Evolutionary conservation across 129 eudicot species (phyloP).

Genomic region (Flaveria linearis): DNA sequence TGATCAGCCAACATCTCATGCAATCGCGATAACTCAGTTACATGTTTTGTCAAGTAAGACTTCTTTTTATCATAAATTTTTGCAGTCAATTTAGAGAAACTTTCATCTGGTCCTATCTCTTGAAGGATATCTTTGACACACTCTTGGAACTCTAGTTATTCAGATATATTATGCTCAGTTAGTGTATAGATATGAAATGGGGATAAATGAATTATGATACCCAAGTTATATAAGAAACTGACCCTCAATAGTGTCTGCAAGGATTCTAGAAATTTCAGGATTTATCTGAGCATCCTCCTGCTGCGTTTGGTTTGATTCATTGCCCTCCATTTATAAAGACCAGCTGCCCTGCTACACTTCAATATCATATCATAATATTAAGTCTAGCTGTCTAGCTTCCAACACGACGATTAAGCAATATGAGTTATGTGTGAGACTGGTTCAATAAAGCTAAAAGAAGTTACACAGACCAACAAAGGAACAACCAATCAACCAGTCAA

Average conservation of each 20-base stretch:
- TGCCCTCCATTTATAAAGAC: neutral
- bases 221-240: neutral
- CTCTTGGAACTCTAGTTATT: neutral
- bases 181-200: too few relatives aligned
- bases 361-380: neutral
- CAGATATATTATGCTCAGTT: neutral
- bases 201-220: too few relatives aligned
- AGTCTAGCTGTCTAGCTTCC: too few relatives aligned
- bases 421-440: neutral
- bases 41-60: neutral
- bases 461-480: too few relatives aligned
- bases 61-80: neutral
- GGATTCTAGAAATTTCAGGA: slow-evolving; percentile 32
- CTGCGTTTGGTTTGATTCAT: neutral
- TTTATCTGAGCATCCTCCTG: neutral
- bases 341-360: neutral
- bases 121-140: neutral
- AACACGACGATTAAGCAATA: slow-evolving; percentile 1
- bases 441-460: too few relatives aligned
- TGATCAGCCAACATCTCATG: neutral
- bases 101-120: neutral
- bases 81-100: neutral
- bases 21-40: neutral
- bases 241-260: neutral
- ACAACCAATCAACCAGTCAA: too few relatives aligned